phyloP scores from a whole-genome alignment of 2,329 filamentous ascomycete genomes.

The Phyllosticta paracitricarpa region DNA sequence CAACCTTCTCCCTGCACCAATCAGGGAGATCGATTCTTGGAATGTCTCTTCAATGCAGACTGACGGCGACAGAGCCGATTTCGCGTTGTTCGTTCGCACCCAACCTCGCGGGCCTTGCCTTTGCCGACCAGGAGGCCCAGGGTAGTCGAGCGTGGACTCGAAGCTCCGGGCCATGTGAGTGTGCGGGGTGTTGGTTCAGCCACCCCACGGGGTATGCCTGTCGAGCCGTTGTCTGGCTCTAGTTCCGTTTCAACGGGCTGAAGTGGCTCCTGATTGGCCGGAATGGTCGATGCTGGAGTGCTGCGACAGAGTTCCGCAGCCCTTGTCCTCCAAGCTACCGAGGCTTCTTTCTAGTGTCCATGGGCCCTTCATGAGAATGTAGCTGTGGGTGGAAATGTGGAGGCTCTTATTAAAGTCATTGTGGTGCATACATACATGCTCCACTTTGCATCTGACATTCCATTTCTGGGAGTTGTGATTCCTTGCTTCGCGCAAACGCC shows the following conservation, averaged over 20 bases:
- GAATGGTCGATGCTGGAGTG: background rate
- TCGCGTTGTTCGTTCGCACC: background rate
- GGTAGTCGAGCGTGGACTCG: background rate
- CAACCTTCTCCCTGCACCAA: background rate
- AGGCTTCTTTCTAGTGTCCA: background rate
- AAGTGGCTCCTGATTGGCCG: background rate
- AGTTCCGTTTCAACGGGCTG: background rate
- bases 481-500: background rate
- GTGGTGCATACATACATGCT: background rate
- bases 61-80: background rate
- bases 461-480: background rate
- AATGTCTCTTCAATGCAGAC: background rate
- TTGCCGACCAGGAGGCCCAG: background rate
- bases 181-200: background rate
- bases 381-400: background rate
- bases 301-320: background rate
- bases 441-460: background rate
- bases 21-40: background rate
- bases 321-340: background rate
- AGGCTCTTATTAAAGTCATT: background rate
- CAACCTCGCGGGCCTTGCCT: background rate
- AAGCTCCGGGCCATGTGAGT: background rate
- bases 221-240: background rate
- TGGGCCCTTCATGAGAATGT: background rate
- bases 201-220: background rate